Evolutionary conservation across 1,139 yeast species (phyloP).

Genomic region (Insectozyma bohioensis): DNA sequence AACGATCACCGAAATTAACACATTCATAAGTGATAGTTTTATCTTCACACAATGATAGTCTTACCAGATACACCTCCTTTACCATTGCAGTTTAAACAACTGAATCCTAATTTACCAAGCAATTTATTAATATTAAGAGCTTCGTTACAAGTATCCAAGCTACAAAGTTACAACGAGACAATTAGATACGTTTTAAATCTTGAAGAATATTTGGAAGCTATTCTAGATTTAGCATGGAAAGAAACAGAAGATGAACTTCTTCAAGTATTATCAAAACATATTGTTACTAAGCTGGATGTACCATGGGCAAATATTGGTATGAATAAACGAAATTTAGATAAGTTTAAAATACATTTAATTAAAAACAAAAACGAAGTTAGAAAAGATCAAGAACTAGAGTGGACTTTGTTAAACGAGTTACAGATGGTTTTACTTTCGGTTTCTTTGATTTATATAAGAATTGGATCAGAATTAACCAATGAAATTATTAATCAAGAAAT

Average conservation of each 20-base stretch:
- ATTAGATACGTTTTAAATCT: conserved; percentile 31
- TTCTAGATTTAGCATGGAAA: conserved; percentile 17
- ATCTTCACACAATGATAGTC: conserved; percentile 30
- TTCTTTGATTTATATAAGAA: conserved; percentile 29
- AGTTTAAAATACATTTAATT: conserved; percentile 4
- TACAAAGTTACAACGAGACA: conserved; percentile 28
- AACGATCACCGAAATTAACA: too few relatives aligned
- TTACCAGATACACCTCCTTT: conserved; percentile 34
- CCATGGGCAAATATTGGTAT: conserved; percentile 19
- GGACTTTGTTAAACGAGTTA: conserved; percentile 35
- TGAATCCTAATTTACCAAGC: conserved; percentile 14
- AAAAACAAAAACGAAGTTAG: conserved; percentile 1
- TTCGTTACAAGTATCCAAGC: conserved; percentile 15
- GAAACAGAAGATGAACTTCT: background rate
- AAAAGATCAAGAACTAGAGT: conserved; percentile 15
- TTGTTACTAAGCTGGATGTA: too few relatives aligned
- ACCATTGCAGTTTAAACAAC: conserved; percentile 16
- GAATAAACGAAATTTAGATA: conserved; percentile 5
- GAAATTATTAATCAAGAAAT: conserved; percentile 31
- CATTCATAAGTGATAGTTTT: too few relatives aligned
- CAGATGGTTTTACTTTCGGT: conserved; percentile 25
- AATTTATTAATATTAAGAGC: conserved; percentile 19
- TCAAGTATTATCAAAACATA: background rate
- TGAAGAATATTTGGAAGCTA: conserved; percentile 32
- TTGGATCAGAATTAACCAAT: conserved; percentile 39